Conservation (phyloP, 139 green algal genomes). For the Chlamydomonas sp. region DNA sequence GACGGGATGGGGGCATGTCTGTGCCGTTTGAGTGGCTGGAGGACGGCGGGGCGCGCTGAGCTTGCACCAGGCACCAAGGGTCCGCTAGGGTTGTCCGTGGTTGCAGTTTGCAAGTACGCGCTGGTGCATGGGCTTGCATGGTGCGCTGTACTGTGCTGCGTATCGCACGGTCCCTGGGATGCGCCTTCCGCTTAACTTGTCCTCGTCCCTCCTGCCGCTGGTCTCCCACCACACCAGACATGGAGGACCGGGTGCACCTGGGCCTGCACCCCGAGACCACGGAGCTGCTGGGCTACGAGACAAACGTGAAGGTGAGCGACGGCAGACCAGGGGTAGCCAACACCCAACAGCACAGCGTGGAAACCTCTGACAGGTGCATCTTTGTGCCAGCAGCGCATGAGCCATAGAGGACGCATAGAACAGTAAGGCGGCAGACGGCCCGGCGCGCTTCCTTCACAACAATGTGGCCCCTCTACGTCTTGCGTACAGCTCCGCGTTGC, state of each 20-base stretch:
- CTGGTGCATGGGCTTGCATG: no score
- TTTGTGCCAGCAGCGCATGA: no score
- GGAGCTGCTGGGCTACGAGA: constrained; percentile 55
- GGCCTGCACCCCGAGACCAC: constrained; percentile 60
- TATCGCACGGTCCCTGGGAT: no score
- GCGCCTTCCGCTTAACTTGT: neutral
- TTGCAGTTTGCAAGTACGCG: no score
- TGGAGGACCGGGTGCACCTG: constrained; percentile 1
- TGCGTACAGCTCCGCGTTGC: no score
- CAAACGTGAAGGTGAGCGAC: constrained; percentile 55
- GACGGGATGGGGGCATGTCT: no score
- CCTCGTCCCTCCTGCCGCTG: neutral
- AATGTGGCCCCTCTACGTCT: no score
- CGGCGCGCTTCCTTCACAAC: neutral
- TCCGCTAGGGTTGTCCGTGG: no score
- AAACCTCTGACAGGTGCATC: neutral
- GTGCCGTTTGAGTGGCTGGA: no score
- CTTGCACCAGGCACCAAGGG: no score
- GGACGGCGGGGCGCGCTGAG: no score
- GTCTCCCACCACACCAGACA: neutral
- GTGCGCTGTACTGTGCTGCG: no score
- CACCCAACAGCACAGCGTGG: neutral
- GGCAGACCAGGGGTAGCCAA: neutral
- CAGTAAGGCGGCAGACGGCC: neutral
- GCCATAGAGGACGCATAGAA: neutral